Percentiles rank a stretch among this genome's conserved stretches.
These are phyloP conservation scores for Termitomyces sp. DNA, from an alignment of 768 basidiomycete species.

Conservation along the genomic window DNA sequence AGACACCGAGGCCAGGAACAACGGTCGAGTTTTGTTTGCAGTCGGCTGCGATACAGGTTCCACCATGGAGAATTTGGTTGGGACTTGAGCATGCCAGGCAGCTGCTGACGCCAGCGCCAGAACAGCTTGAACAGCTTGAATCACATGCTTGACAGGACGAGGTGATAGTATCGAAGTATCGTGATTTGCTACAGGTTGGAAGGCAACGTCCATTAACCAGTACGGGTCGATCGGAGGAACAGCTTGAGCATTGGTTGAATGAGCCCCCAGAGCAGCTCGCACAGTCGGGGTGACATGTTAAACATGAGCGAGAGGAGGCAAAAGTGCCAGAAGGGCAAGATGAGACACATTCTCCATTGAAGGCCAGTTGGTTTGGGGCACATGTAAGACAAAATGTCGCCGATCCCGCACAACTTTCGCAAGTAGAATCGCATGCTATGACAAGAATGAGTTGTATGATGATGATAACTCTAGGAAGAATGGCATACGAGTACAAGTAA, in stretches of 20 bases:
- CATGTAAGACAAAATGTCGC: slow-evolving; percentile 73
- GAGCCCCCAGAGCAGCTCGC: slow-evolving; percentile 64
- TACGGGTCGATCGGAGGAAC: slow-evolving; percentile 63
- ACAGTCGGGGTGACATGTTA: slow-evolving; percentile 79
- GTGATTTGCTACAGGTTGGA: slow-evolving; percentile 60
- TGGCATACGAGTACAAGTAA: slow-evolving; percentile 65
- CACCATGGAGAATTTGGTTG: slow-evolving; percentile 36
- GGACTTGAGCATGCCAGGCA: slow-evolving; percentile 54
- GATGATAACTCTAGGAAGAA: slow-evolving; percentile 1
- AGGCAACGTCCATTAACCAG: slow-evolving; percentile 70
- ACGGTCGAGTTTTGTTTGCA: slow-evolving; percentile 52
- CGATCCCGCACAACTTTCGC: slow-evolving; percentile 61
- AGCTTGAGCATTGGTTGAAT: slow-evolving; percentile 74
- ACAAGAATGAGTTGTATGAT: background rate
- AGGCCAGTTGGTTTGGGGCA: slow-evolving; percentile 57
- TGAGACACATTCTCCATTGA: slow-evolving; percentile 64
- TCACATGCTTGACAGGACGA: slow-evolving; percentile 65
- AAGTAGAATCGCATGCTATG: slow-evolving; percentile 46
- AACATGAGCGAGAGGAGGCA: slow-evolving; percentile 57
- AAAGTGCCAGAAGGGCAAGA: slow-evolving; percentile 70
- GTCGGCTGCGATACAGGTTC: slow-evolving; percentile 50
- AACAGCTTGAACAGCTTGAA: slow-evolving; percentile 58
- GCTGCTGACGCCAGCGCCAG: slow-evolving; percentile 44
- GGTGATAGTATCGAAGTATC: slow-evolving; percentile 64
- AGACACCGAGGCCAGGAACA: slow-evolving; percentile 68